Conservation (phyloP, 805 yeast species). For the Ogataea corticis region DNA sequence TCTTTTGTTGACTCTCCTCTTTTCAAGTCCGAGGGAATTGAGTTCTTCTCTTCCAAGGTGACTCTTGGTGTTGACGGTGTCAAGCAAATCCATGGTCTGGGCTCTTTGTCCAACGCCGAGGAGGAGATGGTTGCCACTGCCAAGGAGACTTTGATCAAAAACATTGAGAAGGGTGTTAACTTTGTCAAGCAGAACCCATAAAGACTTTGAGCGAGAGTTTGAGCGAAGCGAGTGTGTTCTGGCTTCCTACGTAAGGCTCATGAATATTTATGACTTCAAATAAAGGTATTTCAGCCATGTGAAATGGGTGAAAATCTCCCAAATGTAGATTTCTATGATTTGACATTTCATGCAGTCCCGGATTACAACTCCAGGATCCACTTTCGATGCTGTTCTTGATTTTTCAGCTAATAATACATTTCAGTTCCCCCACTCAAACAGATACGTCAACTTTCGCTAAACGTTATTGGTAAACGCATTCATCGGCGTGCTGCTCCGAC, state of each 20-base stretch:
- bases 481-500: slow-evolving; percentile 28
- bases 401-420: too few species aligned
- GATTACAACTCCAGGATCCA: too few species aligned
- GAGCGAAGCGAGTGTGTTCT: neutral
- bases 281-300: neutral
- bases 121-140: slow-evolving; percentile 79
- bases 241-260: neutral
- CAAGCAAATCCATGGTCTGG: slow-evolving; percentile 75
- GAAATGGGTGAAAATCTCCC: too few species aligned
- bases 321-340: too few species aligned
- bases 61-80: slow-evolving; percentile 93
- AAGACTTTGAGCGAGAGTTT: slow-evolving; percentile 10
- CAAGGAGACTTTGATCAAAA: slow-evolving; percentile 84
- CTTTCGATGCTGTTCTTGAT: too few species aligned
- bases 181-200: slow-evolving; percentile 76
- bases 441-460: slow-evolving; percentile 9
- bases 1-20: slow-evolving; percentile 72
- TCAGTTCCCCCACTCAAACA: too few species aligned
- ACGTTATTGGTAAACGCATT: slow-evolving; percentile 37
- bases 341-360: too few species aligned
- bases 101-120: slow-evolving; percentile 74
- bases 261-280: too few species aligned
- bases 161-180: slow-evolving; percentile 91
- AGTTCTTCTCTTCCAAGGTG: slow-evolving; percentile 93
- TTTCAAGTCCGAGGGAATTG: slow-evolving; percentile 86